Evolutionary conservation across 345 rosid genomes (phyloP), one percentile per base, ranked within the genome.

Genomic region (Psidium guajava): DNA sequence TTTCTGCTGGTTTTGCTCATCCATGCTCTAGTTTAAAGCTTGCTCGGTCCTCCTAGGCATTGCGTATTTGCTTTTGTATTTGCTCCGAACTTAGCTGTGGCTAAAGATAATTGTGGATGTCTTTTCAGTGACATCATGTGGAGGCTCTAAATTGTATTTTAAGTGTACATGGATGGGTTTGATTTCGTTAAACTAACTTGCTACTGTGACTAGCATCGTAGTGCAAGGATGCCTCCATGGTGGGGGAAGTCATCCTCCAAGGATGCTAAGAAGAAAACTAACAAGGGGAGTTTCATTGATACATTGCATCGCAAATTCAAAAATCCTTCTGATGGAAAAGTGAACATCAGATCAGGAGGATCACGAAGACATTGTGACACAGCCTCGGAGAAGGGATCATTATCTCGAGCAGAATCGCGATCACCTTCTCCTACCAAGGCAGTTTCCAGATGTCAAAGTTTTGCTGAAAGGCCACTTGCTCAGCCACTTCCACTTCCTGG

Each of bases 401-500:
- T 88, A 47, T 95, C 98, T 86, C 92, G 90, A 56, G 90, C 92
- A 61, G 95, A 91, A 3, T 95, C 98, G 11, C 92, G 95, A 86
- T 93, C 95, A 40, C 91, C 95, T 3, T 95, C 98, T 64, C 96
- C 96, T 83, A 92, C 98, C 18, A 90, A 90, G 75, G 91, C 88
- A 82, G 98, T 94, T 69, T 86, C 94, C 32, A 93, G 96, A 25
- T 95, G 96, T 90, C 98, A 94, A 90, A 95, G 98, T 86, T 95
- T 95, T 87, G 93, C 91, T 6, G 98, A 90, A 84, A 92, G 96
- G 89, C 88, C 94, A 86, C 89, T 80, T 87, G 94, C 98, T 20
- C 95, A 93, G 51, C 98, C 98, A 84, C 98, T 94, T 89, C 98
- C 98, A 82, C 94, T 93, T 84, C 98, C 98, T 86, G 91, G 81